Conservation (phyloP, 805 yeast species). For the Pichia kluyveri region DNA sequence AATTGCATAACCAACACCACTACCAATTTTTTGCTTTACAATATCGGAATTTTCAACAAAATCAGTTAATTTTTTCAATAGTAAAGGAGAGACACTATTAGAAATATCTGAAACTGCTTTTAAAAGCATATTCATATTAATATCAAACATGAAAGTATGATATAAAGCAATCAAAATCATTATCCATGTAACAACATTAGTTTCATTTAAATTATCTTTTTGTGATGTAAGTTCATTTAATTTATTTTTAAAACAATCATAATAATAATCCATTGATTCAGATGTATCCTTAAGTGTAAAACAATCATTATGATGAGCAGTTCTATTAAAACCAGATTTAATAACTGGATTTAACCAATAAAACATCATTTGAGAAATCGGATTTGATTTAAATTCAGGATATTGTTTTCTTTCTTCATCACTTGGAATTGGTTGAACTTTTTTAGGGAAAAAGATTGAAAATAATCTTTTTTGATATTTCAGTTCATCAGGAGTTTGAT, state of each 20-base stretch:
- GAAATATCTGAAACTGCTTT: slow-evolving; percentile 37
- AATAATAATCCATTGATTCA: slow-evolving; percentile 33
- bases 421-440: slow-evolving; percentile 41
- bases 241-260: slow-evolving; percentile 27
- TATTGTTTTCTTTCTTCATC: slow-evolving; percentile 42
- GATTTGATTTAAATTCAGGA: slow-evolving; percentile 37
- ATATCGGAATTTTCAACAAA: slow-evolving; percentile 46
- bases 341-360: slow-evolving; percentile 64
- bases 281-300: slow-evolving; percentile 34
- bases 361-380: slow-evolving; percentile 40
- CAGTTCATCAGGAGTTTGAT: not conserved
- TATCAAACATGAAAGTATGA: slow-evolving; percentile 32
- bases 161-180: not conserved
- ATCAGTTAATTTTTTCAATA: slow-evolving; percentile 53
- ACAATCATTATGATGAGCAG: slow-evolving; percentile 56
- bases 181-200: slow-evolving; percentile 16
- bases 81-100: slow-evolving; percentile 53
- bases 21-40: slow-evolving; percentile 34
- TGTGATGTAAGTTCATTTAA: slow-evolving; percentile 24
- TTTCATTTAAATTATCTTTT: slow-evolving; percentile 9
- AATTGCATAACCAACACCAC: slow-evolving; percentile 70
- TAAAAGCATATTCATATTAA: slow-evolving; percentile 30
- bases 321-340: slow-evolving; percentile 62
- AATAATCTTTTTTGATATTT: slow-evolving; percentile 38
- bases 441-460: slow-evolving; percentile 39